Percentiles rank a stretch among this genome's conserved stretches.
These are phyloP conservation scores for Russula emetica DNA, from an alignment of 768 basidiomycete genomes.

Conservation along the genomic window DNA sequence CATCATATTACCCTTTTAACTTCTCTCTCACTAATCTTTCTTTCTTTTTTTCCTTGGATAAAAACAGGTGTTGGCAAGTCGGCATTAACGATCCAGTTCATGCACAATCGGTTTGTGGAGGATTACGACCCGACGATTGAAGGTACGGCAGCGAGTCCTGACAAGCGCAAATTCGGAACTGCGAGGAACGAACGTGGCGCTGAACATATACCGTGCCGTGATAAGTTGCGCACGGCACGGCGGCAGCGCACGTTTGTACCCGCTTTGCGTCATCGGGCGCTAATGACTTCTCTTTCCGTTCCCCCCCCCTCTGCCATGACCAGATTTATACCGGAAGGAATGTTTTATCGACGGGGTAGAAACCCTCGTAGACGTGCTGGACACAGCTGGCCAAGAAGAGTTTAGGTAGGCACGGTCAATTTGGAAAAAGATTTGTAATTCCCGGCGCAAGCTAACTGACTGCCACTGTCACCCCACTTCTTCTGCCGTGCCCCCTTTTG, in stretches of 20 bases:
- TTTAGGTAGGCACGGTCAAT: constrained; percentile 84
- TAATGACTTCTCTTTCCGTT: not conserved
- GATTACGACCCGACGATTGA: constrained; percentile 96
- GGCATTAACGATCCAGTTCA: constrained; percentile 95
- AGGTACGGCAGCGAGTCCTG: constrained; percentile 41
- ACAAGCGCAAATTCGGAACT: not conserved
- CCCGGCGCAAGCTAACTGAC: too few relatives aligned
- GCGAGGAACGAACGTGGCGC: constrained; percentile 13
- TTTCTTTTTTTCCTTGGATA: not conserved
- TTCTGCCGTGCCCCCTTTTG: not conserved
- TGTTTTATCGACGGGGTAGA: constrained; percentile 96
- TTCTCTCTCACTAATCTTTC: not conserved
- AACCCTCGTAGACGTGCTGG: constrained; percentile 92
- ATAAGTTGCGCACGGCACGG: too few relatives aligned
- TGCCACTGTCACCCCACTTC: not conserved
- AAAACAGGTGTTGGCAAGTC: constrained; percentile 70
- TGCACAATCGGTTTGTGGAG: constrained; percentile 90
- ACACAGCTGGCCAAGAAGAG: constrained; percentile 97
- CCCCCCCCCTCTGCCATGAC: not conserved
- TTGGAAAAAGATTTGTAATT: not conserved
- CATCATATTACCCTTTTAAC: too few relatives aligned
- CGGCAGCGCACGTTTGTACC: constrained; percentile 17
- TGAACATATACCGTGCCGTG: not conserved
- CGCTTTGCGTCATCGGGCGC: constrained; percentile 22
- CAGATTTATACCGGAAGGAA: constrained; percentile 95